A percentile compares a stretch with the other conserved stretches of the same genome.
These are phyloP conservation scores for Aureoboletus auriporus DNA, from an alignment of 768 basidiomycete genomes.

Conservation along the genomic window DNA sequence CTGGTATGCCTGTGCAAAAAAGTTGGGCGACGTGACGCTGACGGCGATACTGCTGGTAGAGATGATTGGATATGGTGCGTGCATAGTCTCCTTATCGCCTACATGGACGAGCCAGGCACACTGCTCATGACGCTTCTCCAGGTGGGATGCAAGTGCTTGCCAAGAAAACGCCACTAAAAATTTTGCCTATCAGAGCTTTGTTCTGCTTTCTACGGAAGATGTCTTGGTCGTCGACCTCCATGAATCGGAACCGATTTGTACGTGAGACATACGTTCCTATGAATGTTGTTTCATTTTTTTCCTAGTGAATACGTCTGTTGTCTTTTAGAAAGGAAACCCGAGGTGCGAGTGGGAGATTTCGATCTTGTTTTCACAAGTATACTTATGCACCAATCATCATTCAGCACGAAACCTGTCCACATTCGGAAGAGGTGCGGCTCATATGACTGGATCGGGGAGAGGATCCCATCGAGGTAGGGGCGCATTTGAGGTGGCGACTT, in stretches of 20 bases:
- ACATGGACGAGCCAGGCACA: slow-evolving; percentile 49
- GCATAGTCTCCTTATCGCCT: background rate
- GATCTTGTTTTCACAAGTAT: slow-evolving; percentile 54
- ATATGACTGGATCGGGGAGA: slow-evolving; percentile 43
- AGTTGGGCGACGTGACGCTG: slow-evolving; percentile 70
- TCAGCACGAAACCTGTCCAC: slow-evolving; percentile 32
- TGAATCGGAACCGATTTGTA: slow-evolving; percentile 63
- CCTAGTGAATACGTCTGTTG: slow-evolving; percentile 58
- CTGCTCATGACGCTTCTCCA: slow-evolving; percentile 65
- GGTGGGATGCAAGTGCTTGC: slow-evolving; percentile 44
- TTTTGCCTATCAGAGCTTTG: slow-evolving; percentile 70
- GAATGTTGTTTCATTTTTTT: slow-evolving; percentile 1
- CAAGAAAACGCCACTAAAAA: too few relatives aligned
- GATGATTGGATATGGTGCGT: slow-evolving; percentile 74
- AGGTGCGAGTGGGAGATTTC: slow-evolving; percentile 57
- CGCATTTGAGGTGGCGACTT: slow-evolving; percentile 55
- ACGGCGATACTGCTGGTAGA: slow-evolving; percentile 77
- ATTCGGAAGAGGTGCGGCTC: slow-evolving; percentile 12
- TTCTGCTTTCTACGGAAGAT: slow-evolving; percentile 61
- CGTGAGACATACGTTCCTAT: slow-evolving; percentile 20
- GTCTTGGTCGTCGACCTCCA: slow-evolving; percentile 58
- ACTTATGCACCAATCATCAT: slow-evolving; percentile 50
- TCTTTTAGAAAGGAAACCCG: slow-evolving; percentile 73
- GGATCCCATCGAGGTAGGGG: too few relatives aligned
- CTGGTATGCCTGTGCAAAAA: slow-evolving; percentile 83